Base-by-base conservation (phyloP, 345 rosid species). In the Arabidopsis thaliana region DNA sequence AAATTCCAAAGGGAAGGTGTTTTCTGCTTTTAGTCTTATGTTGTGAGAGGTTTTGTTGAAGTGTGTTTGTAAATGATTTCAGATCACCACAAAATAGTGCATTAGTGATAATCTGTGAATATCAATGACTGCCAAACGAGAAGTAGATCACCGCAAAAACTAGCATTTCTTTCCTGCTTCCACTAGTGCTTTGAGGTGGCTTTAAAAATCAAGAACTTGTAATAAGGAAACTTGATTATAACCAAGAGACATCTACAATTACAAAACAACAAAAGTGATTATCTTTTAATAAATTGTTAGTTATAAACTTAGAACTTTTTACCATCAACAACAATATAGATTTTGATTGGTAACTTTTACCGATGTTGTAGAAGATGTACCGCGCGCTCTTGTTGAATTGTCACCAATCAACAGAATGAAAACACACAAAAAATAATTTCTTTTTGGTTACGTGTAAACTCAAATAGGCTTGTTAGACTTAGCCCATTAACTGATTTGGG, bases 391-490 rank as follows among this genome's bases (percentile, higher is more conserved):
- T 16, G 20, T 16, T 16, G 20, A 16, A 16, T 16, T 16, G 20
- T 41, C 13, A 41, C 14, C 13, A 3, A 11, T 41, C 14, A 41
- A 11, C 3, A 41, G 44, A 41, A 11, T 11, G 10, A 14, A 23
- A 16, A 16, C 20, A 50, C 14, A 24, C 30, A 50, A 23, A 50
- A 50, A 16, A 16, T 16, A 16, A 16, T 16, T 16, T 4, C 33
- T 24, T 25, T 11, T n/a, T 9, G 25, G 12, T 10, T 16, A 48
- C 23, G 42, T 58, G 14, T 8, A 11, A 33, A 33, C 24, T 12
- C 33, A 36, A 0, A 23, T 37, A 49, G 72, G 60, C 59, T 8
- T n/a, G 69, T 65, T 37, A n/a, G 44, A 37, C 36, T 50, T 36
- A 36, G 49, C 37, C 61, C 28, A 50, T 67, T 24, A 51, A 2